phyloP scores from a whole-genome alignment of 1,139 yeast species.

The Taphrina flavorubra region DNA sequence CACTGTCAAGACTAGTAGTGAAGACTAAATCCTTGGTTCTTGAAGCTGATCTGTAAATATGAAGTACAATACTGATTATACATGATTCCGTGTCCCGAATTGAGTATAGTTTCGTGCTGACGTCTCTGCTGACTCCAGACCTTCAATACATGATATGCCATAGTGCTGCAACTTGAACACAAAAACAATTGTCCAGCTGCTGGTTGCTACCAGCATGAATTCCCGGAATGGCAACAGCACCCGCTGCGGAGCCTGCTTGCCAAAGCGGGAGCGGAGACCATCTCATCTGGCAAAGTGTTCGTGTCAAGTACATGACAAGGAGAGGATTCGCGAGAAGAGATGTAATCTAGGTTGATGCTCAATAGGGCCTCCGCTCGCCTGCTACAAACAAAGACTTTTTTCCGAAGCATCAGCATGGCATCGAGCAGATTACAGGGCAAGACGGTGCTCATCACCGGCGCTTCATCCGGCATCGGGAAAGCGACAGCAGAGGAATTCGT shows the following conservation, averaged over 20 bases:
- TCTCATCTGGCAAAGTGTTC: too few species aligned
- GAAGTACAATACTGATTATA: too few species aligned
- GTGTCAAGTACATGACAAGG: too few species aligned
- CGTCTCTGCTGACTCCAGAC: too few species aligned
- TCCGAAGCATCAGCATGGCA: conserved; percentile 17
- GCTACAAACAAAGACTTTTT: neutral
- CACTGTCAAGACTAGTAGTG: conserved; percentile 14
- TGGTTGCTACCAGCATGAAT: too few species aligned
- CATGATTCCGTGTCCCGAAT: too few species aligned
- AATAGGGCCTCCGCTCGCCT: neutral
- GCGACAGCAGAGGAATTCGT: conserved; percentile 79
- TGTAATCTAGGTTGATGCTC: neutral
- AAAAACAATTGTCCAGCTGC: too few species aligned
- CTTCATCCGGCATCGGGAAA: conserved; percentile 56
- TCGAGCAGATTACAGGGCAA: conserved; percentile 63
- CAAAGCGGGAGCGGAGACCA: too few species aligned
- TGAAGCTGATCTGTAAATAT: neutral
- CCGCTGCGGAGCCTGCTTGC: neutral
- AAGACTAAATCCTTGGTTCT: neutral
- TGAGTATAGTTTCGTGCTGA: too few species aligned
- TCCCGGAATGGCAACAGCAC: neutral
- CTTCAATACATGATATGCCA: too few species aligned
- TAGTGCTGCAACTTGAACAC: too few species aligned
- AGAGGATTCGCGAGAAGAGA: too few species aligned
- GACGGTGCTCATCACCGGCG: conserved; percentile 71